Evolutionary conservation across 1,284 basidiomycete species (phyloP), one percentile per base, ranked within the genome.

Genomic region (Trichosporon coremiiforme): DNA sequence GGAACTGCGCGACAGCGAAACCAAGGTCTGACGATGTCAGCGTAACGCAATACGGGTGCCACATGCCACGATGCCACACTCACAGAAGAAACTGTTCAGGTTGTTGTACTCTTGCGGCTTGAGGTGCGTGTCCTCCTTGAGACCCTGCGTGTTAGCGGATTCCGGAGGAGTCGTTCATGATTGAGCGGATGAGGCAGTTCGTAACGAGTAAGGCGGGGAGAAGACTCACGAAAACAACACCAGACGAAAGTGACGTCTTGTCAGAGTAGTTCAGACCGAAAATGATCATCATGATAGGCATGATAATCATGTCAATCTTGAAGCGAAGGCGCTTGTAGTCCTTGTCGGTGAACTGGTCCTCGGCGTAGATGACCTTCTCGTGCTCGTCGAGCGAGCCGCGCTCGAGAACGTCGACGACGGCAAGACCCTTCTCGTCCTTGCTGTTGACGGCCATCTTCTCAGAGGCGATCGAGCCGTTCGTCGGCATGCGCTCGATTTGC

Each of bases 101-200:
- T 70, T 73, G 15, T 73, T 73, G 67, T 75, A 79, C 53, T 80
- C 70, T 25, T 75, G 71, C 1, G 74, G 75, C 1, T 69, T 69
- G 2, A 82, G 66, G 2, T 71, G 20, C 2, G 77, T 80, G 68
- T 80, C 79, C 25, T 74, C 53, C 20, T 53, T 53, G 17, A 53
- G 20, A 10, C 50, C 50, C 50, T 53, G 7, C 12, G 9, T 25
- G 25, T 25, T 25, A 25, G 25, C 25, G 25, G 25, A 25, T 25
- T 25, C 25, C 25, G 25, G 25, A 25, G 25, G 25, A 25, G 25
- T 25, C 25, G 25, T 25, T 25, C 25, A 25, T 25, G 25, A 25
- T 25, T 25, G 25, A 25, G 25, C 25, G 25, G 25, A 25, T 25
- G 25, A 25, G 25, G 25, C 25, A 25, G 25, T 25, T 1, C 25